Conservation (phyloP, 768 basidiomycete genomes). For the Tricholoma terreum region DNA sequence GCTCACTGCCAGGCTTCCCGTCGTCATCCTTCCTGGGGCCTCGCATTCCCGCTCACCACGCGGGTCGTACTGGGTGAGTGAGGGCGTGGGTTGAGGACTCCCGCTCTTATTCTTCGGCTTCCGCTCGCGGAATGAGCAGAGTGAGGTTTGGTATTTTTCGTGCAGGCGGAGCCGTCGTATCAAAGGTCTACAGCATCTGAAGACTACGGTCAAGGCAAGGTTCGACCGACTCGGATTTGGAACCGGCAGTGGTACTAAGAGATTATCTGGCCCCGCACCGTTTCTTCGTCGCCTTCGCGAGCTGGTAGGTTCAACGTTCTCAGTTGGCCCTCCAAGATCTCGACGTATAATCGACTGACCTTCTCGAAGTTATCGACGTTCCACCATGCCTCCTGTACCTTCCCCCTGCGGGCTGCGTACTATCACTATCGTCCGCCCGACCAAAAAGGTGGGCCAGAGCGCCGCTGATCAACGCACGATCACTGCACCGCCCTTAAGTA, state of each 20-base stretch:
- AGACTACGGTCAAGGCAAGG: slow-evolving; percentile 60
- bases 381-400: slow-evolving; percentile 64
- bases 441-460: slow-evolving; percentile 80
- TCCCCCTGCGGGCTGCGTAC: slow-evolving; percentile 22
- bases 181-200: slow-evolving; percentile 45
- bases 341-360: slow-evolving; percentile 38
- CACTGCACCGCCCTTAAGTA: slow-evolving; percentile 97
- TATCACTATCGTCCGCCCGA: slow-evolving; percentile 46
- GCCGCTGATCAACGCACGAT: slow-evolving; percentile 81
- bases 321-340: neutral
- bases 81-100: slow-evolving; percentile 7
- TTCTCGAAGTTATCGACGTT: slow-evolving; percentile 51
- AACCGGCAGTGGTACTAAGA: too few species aligned
- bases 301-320: slow-evolving; percentile 31
- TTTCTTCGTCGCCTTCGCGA: slow-evolving; percentile 65
- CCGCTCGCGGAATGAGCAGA: slow-evolving; percentile 10
- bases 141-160: neutral
- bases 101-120: slow-evolving; percentile 11
- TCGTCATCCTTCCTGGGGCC: neutral
- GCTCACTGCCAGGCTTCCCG: neutral
- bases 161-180: slow-evolving; percentile 20
- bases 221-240: slow-evolving; percentile 30
- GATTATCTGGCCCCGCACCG: slow-evolving; percentile 49
- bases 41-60: too few species aligned
- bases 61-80: neutral